Evolutionary conservation across 352 stramenopile genomes (phyloP).

Genomic region (Pseudoperonospora humuli): DNA sequence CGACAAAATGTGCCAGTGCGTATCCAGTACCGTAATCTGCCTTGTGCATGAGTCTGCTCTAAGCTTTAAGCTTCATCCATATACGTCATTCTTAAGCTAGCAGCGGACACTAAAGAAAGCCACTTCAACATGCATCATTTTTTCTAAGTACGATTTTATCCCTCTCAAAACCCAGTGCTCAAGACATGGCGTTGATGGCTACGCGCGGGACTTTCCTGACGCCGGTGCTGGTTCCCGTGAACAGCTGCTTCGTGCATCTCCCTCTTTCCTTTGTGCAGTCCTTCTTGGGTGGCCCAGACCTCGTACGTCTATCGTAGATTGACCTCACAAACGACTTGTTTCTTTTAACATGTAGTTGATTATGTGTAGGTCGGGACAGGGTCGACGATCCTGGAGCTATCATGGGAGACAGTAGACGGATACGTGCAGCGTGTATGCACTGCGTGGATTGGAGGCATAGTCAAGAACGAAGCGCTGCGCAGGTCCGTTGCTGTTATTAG

Average conservation of each 20-base stretch:
- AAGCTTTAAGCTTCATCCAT: too few species aligned
- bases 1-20: too few species aligned
- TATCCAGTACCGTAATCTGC: too few species aligned
- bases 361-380: constrained; percentile 25
- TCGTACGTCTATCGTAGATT: constrained; percentile 11
- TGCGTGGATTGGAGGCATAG: constrained; percentile 56
- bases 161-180: constrained; percentile 8
- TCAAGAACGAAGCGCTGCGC: constrained; percentile 37
- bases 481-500: constrained; percentile 22
- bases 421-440: constrained; percentile 70
- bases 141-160: constrained; percentile 9
- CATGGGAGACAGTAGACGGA: constrained; percentile 72
- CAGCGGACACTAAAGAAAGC: too few species aligned
- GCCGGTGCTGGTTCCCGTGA: constrained; percentile 47
- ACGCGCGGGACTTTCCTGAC: constrained; percentile 53
- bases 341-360: constrained; percentile 1
- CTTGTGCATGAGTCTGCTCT: too few species aligned
- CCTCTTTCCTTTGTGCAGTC: constrained; percentile 54
- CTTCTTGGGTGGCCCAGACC: constrained; percentile 37
- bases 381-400: constrained; percentile 62
- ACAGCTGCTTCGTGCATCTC: constrained; percentile 69
- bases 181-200: constrained; percentile 21
- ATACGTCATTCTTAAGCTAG: too few species aligned
- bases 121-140: constrained; percentile 14
- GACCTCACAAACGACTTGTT: not conserved